Base-by-base conservation (phyloP, 177 flowering plant species). In the Vitis hybrid region DNA sequence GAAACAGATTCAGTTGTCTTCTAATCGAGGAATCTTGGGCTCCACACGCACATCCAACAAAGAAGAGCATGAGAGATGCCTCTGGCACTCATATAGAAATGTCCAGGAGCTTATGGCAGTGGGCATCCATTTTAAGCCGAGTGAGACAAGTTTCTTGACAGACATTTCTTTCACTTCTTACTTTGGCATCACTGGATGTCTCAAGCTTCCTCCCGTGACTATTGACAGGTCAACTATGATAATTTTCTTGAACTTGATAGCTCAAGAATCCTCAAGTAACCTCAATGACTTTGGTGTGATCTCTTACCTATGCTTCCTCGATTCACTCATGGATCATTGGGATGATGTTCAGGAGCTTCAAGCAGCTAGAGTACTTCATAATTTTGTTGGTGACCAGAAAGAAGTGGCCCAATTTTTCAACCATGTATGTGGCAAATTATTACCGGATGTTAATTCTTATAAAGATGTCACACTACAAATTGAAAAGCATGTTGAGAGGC, bases 21-120 rank as follows among this genome's bases (percentile, higher is more conserved):
- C 27, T 27, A 27, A 2, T 27, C 27, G 27, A 35, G 46, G 46
- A 35, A 35, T 35, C 46, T 35, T 35, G 8, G 46, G 9, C 46
- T 35, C 9, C 9, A 6, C 46, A 35, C 8, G 7, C 46, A 35
- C 9, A 5, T 35, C 46, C 9, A 7, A 6, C 46, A 35, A 35
- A 35, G 46, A 35, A 35, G 73, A 67, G 3, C 75, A 78, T 60
- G 80, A 67, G 10, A 55, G 54, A 35, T 30, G 12, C 27, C 12
- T 21, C 15, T 46, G 21, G 20, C 58, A 51, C 2, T 52, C 68
- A 4, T 65, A 10, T 27, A 57, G 68, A n/a, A 17, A 18, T 17
- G 61, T 58, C 7, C 14, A 14, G 35, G 70, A 67, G 35, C 70
- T 67, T 7, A 67, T 4, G 48, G 54, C 70, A 41, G 63, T 53